Conservation (phyloP, 169 alveolate genomes). For the Plasmodium cynomolgi region DNA sequence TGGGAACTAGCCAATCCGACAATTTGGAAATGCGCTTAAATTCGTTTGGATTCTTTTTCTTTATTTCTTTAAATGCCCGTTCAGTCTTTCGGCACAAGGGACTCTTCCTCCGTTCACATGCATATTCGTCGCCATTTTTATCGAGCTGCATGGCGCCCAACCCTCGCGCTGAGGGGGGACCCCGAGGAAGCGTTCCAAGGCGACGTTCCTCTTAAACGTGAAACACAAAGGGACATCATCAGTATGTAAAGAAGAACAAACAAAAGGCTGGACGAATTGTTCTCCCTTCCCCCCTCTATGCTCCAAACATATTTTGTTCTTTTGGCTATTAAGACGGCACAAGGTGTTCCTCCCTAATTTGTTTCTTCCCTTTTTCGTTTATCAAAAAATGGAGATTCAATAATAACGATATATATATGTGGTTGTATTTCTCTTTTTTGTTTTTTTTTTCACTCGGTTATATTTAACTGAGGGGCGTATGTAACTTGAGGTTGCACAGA, state of each 20-base stretch:
- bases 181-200: background rate
- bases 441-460: background rate
- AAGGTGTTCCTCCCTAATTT: background rate
- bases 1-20: background rate
- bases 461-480: background rate
- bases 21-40: background rate
- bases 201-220: background rate
- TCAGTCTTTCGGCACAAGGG: background rate
- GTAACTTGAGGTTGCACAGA: background rate
- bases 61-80: background rate
- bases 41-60: background rate
- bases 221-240: background rate
- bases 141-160: background rate
- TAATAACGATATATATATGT: background rate
- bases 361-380: background rate
- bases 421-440: background rate
- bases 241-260: background rate
- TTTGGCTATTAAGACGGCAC: background rate
- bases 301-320: background rate
- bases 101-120: background rate
- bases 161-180: background rate
- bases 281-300: background rate
- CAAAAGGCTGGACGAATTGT: background rate
- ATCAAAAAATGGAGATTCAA: background rate
- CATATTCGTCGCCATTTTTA: background rate